Base-by-base conservation (phyloP, 1,139 yeast genomes). In the Debaryomyces psychrophilus region DNA sequence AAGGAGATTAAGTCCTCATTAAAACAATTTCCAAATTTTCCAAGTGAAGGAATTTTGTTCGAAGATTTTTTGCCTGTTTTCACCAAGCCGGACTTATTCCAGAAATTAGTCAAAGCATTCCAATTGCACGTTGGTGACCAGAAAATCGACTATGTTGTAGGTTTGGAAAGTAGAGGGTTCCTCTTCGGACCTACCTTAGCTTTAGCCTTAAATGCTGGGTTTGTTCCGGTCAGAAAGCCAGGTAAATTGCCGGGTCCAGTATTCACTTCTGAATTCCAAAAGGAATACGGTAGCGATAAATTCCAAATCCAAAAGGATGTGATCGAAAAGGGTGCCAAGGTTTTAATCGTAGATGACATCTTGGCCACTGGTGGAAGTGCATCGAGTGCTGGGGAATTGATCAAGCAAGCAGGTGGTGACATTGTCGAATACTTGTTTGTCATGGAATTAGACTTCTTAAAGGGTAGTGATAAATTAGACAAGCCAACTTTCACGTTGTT, bases 311-410 rank as follows among this genome's bases (percentile, higher is more conserved):
- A 95, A 73, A 74, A 79, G 54, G 95, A 81, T 48, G 83, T 93
- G 37, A 83, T 93, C 56, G 87, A 90, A 55, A 77, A 77, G 50
- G 96, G 93, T 33, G 79, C 96, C 44, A 87, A 77, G 50, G 95
- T 93, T 29, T 76, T 93, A 38, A 79, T 93, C 55, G 95, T 93
- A 29, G 99, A 93, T 66, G 99, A 93, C 64, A 90, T 93, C 59
- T 87, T 95, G 67, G 99, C 99, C 42, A 93, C 99, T 37, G 99
- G 98, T 56, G 99, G 99, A 37, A 86, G 96, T 62, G 99, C 99
- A 17, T 73, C 71, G 50, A 97, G 95, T 50, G 99, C 98, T 37
- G 98, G 96, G 48, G 86, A 88, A 60, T 79, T 95, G 56, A 87
- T 90, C 45, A 69, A 69, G 61, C 72, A 81, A 69, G 58, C 69